These are phyloP conservation scores for Ustanciosporium gigantosporum DNA, from an alignment of 1,284 basidiomycete genomes.

Conservation along the genomic window DNA sequence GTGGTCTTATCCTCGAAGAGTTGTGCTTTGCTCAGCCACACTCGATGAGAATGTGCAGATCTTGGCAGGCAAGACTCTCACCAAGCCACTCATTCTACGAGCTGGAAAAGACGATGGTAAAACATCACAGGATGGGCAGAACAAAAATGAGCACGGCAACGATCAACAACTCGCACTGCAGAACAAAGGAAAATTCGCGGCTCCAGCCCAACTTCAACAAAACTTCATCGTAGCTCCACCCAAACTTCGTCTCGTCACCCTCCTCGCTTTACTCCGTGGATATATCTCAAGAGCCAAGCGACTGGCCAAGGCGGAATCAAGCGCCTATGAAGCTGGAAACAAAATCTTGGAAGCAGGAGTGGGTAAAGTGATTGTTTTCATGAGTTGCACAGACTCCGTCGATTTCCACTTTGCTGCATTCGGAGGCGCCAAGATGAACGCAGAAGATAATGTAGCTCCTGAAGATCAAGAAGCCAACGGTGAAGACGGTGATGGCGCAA, in stretches of 20 bases:
- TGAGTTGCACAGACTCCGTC: constrained; percentile 95
- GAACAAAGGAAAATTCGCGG: constrained; percentile 69
- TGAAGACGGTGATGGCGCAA: constrained; percentile 54
- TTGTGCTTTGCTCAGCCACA: constrained; percentile 93
- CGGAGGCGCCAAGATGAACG: constrained; percentile 75
- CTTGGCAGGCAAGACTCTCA: constrained; percentile 79
- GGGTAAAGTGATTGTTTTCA: constrained; percentile 81
- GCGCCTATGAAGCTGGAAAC: neutral
- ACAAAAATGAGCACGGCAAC: constrained; percentile 51
- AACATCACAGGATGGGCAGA: constrained; percentile 1
- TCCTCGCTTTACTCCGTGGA: constrained; percentile 74
- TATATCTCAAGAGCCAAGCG: constrained; percentile 67
- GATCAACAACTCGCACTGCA: neutral
- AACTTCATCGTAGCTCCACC: constrained; percentile 89
- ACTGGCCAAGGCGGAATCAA: constrained; percentile 15
- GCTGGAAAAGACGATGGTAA: constrained; percentile 35
- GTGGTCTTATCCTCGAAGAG: constrained; percentile 69
- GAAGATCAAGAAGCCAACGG: constrained; percentile 32
- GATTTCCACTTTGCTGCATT: constrained; percentile 95
- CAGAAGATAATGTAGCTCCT: constrained; percentile 29
- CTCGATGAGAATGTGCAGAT: constrained; percentile 93
- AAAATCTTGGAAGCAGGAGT: constrained; percentile 56
- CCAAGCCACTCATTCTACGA: constrained; percentile 64
- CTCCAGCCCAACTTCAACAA: constrained; percentile 91
- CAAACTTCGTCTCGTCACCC: constrained; percentile 86